A percentile compares a stretch with the other conserved stretches of the same genome.
phyloP scores from a whole-genome alignment of 2,329 filamentous ascomycete genomes.

The Arachnomyces sp. region DNA sequence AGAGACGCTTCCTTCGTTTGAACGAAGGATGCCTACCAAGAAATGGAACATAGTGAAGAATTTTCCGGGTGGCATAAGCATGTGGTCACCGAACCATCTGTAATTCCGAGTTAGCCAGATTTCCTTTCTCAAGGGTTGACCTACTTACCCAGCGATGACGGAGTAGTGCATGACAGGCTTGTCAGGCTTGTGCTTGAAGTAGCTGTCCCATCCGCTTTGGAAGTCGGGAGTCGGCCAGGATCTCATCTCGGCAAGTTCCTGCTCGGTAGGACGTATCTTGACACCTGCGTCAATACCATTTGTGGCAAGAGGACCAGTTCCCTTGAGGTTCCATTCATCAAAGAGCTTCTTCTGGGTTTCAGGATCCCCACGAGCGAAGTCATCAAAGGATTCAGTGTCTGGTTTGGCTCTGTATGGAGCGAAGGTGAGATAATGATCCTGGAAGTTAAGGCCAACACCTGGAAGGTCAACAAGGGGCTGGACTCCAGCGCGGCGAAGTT shows the following conservation, averaged over 20 bases:
- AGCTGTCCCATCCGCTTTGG: constrained; percentile 66
- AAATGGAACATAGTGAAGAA: constrained; percentile 84
- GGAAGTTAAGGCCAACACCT: constrained; percentile 68
- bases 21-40: constrained; percentile 36
- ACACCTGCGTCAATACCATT: constrained; percentile 76
- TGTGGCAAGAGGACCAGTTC: constrained; percentile 68
- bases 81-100: constrained; percentile 42
- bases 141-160: constrained; percentile 56
- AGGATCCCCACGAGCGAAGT: constrained; percentile 67
- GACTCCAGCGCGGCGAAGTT: constrained; percentile 61
- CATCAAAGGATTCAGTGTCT: constrained; percentile 69
- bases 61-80: constrained; percentile 63
- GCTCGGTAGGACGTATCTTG: constrained; percentile 63
- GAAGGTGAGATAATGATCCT: constrained; percentile 68
- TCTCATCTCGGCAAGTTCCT: constrained; percentile 62
- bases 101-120: constrained; percentile 6
- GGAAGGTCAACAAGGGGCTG: constrained; percentile 64
- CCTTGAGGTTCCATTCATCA: constrained; percentile 71
- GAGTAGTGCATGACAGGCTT: constrained; percentile 84
- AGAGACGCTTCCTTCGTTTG: background rate
- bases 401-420: constrained; percentile 65
- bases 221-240: constrained; percentile 69
- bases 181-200: constrained; percentile 78
- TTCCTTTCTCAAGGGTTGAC: background rate
- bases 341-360: constrained; percentile 66